Base-by-base conservation (phyloP, 2,329 filamentous ascomycete genomes). In the Pleomassaria siparia region DNA sequence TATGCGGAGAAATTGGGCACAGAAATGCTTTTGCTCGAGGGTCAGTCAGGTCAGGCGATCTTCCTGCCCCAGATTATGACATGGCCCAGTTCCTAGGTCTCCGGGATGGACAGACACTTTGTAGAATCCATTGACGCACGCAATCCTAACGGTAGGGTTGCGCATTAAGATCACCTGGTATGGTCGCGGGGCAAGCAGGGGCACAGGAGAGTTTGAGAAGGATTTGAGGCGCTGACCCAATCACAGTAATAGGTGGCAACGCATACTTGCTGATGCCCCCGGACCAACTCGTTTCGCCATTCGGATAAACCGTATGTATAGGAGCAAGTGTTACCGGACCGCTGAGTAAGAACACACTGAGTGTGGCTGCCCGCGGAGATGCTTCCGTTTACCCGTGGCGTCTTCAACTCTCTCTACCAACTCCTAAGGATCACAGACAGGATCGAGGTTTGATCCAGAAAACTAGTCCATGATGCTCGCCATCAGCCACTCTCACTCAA, bases 101-200 rank as follows among this genome's bases (percentile, higher is more conserved):
- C n/a, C 18, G 20, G 20, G 20, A 22, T 7, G 20, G 20, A 3
- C 32, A 35, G 9, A 4, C 18, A 13, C 35, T 37, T 37, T 22
- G 35, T 12, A 37, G 18, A 20, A 37, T 37, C n/a, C 18, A 30
- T 11, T n/a, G n/a, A n/a, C 24, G 18, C n/a, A 37, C 21, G 35
- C 35, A 22, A 12, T 13, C 20, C 24, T 37, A 22, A 22, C 24
- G 18, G 20, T 20, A 37, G 13, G 35, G 35, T 9, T n/a, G 6
- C 13, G 35, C 35, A 37, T n/a, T 37, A 37, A 37, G 35, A 37
- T 37, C 35, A 37, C 35, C 35, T 37, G 35, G 9, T 37, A 22
- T 37, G 35, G 35, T 22, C 35, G 35, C n/a, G 35, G 35, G 35
- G 35, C 35, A 37, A 13, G 18, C 21, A 20, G 35, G 35, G 35